These are phyloP conservation scores for Solanum chilense DNA, from an alignment of 257 asterid species.

Conservation along the genomic window DNA sequence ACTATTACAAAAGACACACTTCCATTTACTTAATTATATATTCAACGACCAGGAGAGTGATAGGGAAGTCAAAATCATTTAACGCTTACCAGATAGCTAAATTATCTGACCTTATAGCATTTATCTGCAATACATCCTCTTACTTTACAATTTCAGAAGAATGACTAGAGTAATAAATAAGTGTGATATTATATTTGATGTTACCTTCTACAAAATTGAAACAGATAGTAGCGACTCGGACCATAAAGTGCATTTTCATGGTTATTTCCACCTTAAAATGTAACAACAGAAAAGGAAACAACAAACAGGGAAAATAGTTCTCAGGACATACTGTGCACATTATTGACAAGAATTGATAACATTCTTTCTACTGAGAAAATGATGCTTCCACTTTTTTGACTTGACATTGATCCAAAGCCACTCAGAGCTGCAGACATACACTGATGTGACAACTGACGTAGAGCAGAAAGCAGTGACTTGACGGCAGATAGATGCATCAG, in stretches of 20 bases:
- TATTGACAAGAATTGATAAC: conserved; percentile 74
- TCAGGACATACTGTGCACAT: conserved; percentile 76
- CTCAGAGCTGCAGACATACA: conserved; percentile 53
- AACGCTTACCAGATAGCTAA: background rate
- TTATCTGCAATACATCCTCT: background rate
- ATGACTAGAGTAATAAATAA: background rate
- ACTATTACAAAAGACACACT: background rate
- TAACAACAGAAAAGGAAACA: conserved; percentile 6
- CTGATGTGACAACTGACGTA: conserved; percentile 78
- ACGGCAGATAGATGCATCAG: conserved; percentile 86
- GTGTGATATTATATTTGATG: background rate
- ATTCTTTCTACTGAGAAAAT: conserved; percentile 85
- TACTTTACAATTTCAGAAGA: background rate
- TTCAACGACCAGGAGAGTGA: background rate
- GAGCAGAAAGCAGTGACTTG: conserved; percentile 89
- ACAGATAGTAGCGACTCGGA: background rate
- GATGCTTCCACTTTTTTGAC: conserved; percentile 74
- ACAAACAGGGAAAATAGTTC: conserved; percentile 7
- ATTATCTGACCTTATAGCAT: background rate
- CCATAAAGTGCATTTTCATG: background rate
- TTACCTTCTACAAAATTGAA: background rate
- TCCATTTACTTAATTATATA: background rate
- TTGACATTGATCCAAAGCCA: conserved; percentile 65
- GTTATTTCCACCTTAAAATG: background rate
- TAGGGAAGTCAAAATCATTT: background rate